phyloP scores from a whole-genome alignment of 345 rosid genomes.

The Citrus medica region DNA sequence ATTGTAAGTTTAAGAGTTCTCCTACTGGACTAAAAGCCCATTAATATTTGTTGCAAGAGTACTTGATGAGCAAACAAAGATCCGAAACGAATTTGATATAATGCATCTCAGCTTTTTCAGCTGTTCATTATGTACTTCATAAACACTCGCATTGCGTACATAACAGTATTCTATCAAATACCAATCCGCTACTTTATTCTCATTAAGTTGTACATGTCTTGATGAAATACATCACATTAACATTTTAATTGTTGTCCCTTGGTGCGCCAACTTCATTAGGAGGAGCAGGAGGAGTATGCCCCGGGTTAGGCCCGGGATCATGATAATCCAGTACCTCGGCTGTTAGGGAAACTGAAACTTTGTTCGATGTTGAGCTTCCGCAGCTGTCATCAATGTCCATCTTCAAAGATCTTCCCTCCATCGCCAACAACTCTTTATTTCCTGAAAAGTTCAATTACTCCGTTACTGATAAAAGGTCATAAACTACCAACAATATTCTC shows the following conservation, averaged over 20 bases:
- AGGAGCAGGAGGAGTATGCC: slow-evolving; percentile 19
- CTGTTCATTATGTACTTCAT: too few species aligned
- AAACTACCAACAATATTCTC: not conserved
- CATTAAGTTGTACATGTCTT: not conserved
- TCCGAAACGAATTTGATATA: too few species aligned
- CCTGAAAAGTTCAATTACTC: not conserved
- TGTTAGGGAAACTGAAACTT: not conserved
- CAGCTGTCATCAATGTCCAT: slow-evolving; percentile 7
- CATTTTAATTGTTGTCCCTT: not conserved
- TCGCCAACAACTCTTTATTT: not conserved
- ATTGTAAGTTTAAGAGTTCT: too few species aligned
- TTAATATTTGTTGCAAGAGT: too few species aligned
- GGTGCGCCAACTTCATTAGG: not conserved
- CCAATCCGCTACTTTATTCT: not conserved
- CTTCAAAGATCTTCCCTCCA: slow-evolving; percentile 11
- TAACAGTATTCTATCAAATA: too few species aligned
- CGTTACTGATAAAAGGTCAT: not conserved
- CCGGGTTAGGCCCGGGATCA: slow-evolving; percentile 29
- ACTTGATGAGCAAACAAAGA: too few species aligned
- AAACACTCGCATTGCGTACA: too few species aligned
- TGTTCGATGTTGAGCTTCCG: not conserved
- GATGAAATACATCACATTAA: not conserved
- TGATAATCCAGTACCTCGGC: slow-evolving; percentile 3
- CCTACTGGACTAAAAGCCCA: too few species aligned
- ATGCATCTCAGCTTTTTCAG: too few species aligned